phyloP scores from a whole-genome alignment of 176 grass and related monocot species.

The Calamus simplicifolius region DNA sequence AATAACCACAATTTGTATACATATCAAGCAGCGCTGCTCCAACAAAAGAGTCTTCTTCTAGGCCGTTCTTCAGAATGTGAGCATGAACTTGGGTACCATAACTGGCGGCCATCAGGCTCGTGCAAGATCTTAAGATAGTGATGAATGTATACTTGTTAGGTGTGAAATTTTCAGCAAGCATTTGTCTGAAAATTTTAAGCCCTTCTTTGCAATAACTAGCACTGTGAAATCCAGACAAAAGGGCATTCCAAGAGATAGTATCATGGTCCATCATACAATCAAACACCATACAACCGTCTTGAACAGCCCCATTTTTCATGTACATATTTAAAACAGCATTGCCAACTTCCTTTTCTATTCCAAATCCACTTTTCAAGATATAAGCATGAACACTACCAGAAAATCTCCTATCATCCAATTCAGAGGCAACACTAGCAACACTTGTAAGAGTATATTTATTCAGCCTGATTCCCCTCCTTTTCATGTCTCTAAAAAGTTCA shows the following conservation, averaged over 20 bases:
- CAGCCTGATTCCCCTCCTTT: conserved; percentile 17
- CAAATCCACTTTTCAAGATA: conserved; percentile 30
- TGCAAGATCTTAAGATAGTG: conserved; percentile 30
- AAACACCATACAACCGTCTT: conserved; percentile 18
- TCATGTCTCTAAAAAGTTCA: conserved; percentile 23
- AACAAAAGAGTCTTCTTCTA: conserved; percentile 33
- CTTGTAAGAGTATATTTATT: conserved; percentile 29
- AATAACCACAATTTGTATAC: conserved; percentile 29
- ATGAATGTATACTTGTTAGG: conserved; percentile 30
- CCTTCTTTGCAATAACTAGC: conserved; percentile 26
- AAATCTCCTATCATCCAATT: conserved; percentile 21
- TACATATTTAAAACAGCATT: conserved; percentile 43
- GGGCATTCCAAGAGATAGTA: conserved; percentile 37
- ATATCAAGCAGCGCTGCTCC: conserved; percentile 36
- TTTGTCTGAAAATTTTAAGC: conserved; percentile 31
- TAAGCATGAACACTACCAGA: conserved; percentile 22
- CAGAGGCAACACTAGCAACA: conserved; percentile 17
- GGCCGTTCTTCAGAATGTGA: conserved; percentile 26
- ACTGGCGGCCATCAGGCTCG: conserved; percentile 23
- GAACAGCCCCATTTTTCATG: conserved; percentile 21
- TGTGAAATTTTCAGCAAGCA: conserved; percentile 15
- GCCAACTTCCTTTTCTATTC: conserved; percentile 20
- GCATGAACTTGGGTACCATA: conserved; percentile 31
- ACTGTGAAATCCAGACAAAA: conserved; percentile 38
- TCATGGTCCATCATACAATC: conserved; percentile 22